Evolutionary conservation across 2,329 filamentous ascomycete genomes (phyloP), one percentile per base, ranked within the genome.

Genomic region (Taxawa tesnikishii): DNA sequence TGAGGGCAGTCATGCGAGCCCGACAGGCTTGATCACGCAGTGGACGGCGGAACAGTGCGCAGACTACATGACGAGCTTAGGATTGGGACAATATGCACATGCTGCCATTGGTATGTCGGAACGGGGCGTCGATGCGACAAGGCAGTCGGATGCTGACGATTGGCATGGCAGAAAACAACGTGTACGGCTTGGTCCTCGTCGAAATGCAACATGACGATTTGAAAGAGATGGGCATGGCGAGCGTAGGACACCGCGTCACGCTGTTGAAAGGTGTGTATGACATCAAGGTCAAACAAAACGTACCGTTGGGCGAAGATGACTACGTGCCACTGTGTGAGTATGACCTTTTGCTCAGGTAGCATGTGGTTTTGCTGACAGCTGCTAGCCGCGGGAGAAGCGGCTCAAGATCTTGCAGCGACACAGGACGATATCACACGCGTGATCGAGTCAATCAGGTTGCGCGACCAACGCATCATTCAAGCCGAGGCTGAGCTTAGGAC

Each of bases 211-310:
- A 96, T 53, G 83, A 93, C 36, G 88, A 96, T 53, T 65, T 98
- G 47, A 94, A 92, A 59, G 84, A 92, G 52, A 88, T 96, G 77
- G 87, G 87, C 29, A 82, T 98, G 42, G 67, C 68, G 41, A 96
- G 88, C 59, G 84, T 94, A 29, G 90, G 90, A 25, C 90, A 98
- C 61, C 79, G 90, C 38, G 67, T 98, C 47, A 93, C 85, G 14
- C 92, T 98, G 36, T 69, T 98, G 37, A 96, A 94, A 62, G 87
- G 78, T 48, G 85, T 96, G 33, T 96, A 94, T 60, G 87, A 96
- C 51, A 79, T 90, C 50, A 98, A 98, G 63, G 79, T 88, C 55
- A 84, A 84, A 42, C 87, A 94, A 51, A 85, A 93, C 47, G 74
- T 96, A 38, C 80, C 83, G 11, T 73, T 94, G 46, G 88, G 96